Evolutionary conservation across 805 yeast genomes (phyloP).

Genomic region (Kodamaea sagamina): DNA sequence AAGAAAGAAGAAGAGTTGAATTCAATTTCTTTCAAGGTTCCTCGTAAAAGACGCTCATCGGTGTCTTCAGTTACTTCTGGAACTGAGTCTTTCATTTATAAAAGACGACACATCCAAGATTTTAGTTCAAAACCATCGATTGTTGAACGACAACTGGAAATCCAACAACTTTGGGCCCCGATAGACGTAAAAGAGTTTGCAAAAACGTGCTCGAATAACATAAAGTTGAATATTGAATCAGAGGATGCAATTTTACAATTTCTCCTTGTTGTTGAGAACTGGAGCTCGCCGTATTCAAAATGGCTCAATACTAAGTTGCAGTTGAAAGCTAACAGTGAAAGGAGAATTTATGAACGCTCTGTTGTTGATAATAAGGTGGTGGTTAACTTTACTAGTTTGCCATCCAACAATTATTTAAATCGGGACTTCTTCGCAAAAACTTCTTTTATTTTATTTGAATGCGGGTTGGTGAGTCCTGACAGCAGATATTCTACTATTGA

Average conservation of each 20-base stretch:
- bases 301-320: slow-evolving; percentile 52
- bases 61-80: slow-evolving; percentile 11
- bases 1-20: slow-evolving; percentile 37
- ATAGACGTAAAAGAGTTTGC: slow-evolving; percentile 40
- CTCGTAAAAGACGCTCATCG: slow-evolving; percentile 23
- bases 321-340: slow-evolving; percentile 33
- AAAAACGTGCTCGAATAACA: slow-evolving; percentile 27
- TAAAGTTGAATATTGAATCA: slow-evolving; percentile 24
- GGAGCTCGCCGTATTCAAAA: slow-evolving; percentile 47
- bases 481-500: slow-evolving; percentile 18
- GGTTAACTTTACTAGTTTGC: slow-evolving; percentile 44
- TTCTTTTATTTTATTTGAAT: slow-evolving; percentile 51
- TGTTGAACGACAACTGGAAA: slow-evolving; percentile 32
- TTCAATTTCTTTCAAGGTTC: slow-evolving; percentile 24
- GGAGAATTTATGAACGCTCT: slow-evolving; percentile 27
- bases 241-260: slow-evolving; percentile 32
- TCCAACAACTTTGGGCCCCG: slow-evolving; percentile 51
- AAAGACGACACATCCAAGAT: slow-evolving; percentile 16
- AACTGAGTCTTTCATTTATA: slow-evolving; percentile 17
- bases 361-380: slow-evolving; percentile 28
- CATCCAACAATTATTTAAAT: slow-evolving; percentile 36
- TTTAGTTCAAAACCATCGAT: slow-evolving; percentile 15
- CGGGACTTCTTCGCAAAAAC: slow-evolving; percentile 40
- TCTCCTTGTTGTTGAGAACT: slow-evolving; percentile 48
- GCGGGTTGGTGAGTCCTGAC: slow-evolving; percentile 43